Evolutionary conservation across 345 rosid species (phyloP).

Genomic region (Anacardium occidentale): DNA sequence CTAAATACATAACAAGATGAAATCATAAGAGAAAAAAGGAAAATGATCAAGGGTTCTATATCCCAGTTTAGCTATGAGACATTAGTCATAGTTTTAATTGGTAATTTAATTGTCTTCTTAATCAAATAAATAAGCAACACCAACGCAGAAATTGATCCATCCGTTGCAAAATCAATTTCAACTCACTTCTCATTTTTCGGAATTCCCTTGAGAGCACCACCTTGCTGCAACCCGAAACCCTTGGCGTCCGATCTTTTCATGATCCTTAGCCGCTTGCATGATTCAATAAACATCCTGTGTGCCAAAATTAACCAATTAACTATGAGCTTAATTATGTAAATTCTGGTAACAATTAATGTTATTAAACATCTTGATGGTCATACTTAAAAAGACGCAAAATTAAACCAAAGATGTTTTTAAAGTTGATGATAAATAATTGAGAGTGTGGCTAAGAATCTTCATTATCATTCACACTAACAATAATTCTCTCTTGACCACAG

Average conservation of each 20-base stretch:
- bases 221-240: slow-evolving; percentile 14
- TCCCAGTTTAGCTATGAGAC: neutral
- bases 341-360: too few relatives aligned
- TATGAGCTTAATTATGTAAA: neutral
- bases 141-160: slow-evolving; percentile 1
- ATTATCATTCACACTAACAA: neutral
- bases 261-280: slow-evolving; percentile 65
- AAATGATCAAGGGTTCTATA: slow-evolving; percentile 1
- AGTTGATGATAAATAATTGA: neutral
- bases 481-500: slow-evolving; percentile 6
- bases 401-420: neutral
- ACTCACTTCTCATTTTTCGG: neutral
- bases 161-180: neutral
- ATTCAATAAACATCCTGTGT: slow-evolving; percentile 57
- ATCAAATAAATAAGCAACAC: slow-evolving; percentile 15
- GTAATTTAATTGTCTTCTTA: slow-evolving; percentile 24
- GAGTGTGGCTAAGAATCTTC: neutral
- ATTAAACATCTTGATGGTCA: neutral
- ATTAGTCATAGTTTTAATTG: slow-evolving; percentile 1
- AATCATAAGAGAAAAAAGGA: neutral
- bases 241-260: slow-evolving; percentile 57
- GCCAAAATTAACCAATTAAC: neutral
- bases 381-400: neutral
- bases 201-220: slow-evolving; percentile 3
- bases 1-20: neutral